Evolutionary conservation across 352 stramenopile species (phyloP), one percentile per base, ranked within the genome.

Genomic region (Phytophthora parvispora): DNA sequence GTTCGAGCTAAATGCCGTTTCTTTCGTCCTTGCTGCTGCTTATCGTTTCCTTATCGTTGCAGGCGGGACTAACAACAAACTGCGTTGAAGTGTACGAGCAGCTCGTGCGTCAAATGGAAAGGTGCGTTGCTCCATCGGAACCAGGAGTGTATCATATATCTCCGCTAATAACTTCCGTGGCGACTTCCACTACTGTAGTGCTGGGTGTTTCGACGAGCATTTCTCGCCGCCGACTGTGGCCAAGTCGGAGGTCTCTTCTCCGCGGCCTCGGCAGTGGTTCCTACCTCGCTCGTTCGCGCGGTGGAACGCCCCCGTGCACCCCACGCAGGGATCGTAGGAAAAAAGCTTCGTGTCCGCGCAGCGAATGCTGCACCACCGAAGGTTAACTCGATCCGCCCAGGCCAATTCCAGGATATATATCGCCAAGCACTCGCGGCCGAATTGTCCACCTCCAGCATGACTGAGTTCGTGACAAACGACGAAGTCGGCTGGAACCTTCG

Each of bases 171-270:
- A 51, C 57, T 43, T n/a, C 28, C 27, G 49, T 16, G 38, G 4
- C 16, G 16, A 43, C 5, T 61, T 67, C 8, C 28, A 5, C 13
- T 36, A 18, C 34, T 52, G 4, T 25, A 92, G 83, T 15, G 43
- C 47, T 6, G 83, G 65, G 12, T 94, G 82, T 61, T 93, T 93
- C 31, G 72, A 89, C 50, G 73, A 87, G 47, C 56, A 76, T 27
- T 86, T 75, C 49, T 64, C 74, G 5, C 78, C 74, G 6, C 69
- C 68, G 5, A 87, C 74, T 22, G 75, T 89, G 29, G 63, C 64
- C 15, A 90, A 90, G 56, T 55, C 75, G 16, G 60, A 77, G 48
- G 60, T 60, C 28, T 67, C 62, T 24, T 57, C 60, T 0, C 60
- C 58, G 7, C 56, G 55, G 16, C 49, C 64, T 2, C 75, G 72